Percentiles rank a stretch among this genome's conserved stretches.
phyloP scores from a whole-genome alignment of 257 asterid species.

The Solanum chaucha region DNA sequence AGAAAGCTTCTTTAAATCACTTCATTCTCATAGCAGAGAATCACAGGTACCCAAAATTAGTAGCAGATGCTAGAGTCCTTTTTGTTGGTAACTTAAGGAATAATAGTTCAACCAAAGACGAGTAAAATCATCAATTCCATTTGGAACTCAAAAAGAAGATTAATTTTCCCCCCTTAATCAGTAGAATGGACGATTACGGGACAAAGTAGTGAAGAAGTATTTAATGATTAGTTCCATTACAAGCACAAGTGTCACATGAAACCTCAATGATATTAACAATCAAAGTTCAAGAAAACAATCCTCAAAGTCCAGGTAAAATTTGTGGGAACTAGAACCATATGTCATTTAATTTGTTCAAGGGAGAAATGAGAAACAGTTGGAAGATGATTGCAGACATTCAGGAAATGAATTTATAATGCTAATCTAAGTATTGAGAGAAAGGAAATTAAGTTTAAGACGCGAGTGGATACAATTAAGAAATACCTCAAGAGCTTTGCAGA shows the following conservation, averaged over 20 bases:
- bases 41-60: not conserved
- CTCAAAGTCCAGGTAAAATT: not conserved
- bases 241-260: not conserved
- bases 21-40: not conserved
- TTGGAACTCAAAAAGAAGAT: not conserved
- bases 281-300: not conserved
- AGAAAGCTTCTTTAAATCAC: not conserved
- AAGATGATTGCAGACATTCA: not conserved
- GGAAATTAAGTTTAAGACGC: not conserved
- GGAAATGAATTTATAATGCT: not conserved
- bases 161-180: not conserved
- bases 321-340: not conserved
- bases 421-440: not conserved
- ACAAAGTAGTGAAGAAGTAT: not conserved
- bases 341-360: not conserved
- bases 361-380: not conserved
- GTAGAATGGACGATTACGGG: not conserved
- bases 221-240: not conserved
- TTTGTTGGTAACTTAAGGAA: not conserved
- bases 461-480: not conserved
- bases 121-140: not conserved
- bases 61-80: not conserved
- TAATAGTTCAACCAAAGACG: not conserved
- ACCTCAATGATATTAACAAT: not conserved
- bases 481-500: slow-evolving; percentile 75